Percentiles rank a stretch among this genome's conserved stretches.
phyloP scores from a whole-genome alignment of 2,329 filamentous ascomycete species.

The Colletotrichum chlorophyti region DNA sequence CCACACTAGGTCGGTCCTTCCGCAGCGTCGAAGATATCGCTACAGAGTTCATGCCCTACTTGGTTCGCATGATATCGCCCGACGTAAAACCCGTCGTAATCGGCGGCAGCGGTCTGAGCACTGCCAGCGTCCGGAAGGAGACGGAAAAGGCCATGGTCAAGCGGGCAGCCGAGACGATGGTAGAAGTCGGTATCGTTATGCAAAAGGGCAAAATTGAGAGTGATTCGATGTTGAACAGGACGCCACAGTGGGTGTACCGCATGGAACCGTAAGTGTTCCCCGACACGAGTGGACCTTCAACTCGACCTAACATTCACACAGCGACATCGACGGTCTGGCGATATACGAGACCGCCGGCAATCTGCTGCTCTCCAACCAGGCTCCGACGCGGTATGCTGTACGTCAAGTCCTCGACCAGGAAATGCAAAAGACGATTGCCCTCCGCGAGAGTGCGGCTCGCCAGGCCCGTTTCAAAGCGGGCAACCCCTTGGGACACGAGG shows the following conservation, averaged over 20 bases:
- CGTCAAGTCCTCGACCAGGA: slow-evolving; percentile 94
- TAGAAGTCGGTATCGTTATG: slow-evolving; percentile 81
- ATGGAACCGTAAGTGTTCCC: slow-evolving; percentile 83
- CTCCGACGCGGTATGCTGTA: slow-evolving; percentile 87
- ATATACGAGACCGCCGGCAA: slow-evolving; percentile 74
- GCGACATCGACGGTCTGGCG: slow-evolving; percentile 78
- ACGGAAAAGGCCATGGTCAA: slow-evolving; percentile 82
- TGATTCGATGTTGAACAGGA: slow-evolving; percentile 64
- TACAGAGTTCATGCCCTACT: slow-evolving; percentile 83
- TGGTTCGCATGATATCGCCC: slow-evolving; percentile 83
- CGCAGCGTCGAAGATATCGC: slow-evolving; percentile 79
- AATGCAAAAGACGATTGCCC: slow-evolving; percentile 74
- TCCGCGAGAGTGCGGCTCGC: slow-evolving; percentile 70
- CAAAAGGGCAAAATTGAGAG: slow-evolving; percentile 81
- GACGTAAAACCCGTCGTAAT: slow-evolving; percentile 92
- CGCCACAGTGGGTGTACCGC: slow-evolving; percentile 82
- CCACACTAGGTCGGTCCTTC: slow-evolving; percentile 78
- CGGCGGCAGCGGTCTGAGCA: slow-evolving; percentile 69
- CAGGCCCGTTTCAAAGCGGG: slow-evolving; percentile 67
- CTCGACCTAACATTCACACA: slow-evolving; percentile 35
- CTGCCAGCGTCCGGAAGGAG: slow-evolving; percentile 88
- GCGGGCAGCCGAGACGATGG: slow-evolving; percentile 81
- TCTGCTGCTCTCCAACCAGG: slow-evolving; percentile 60
- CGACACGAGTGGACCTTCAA: background rate
- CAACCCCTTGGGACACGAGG: slow-evolving; percentile 34